Evolutionary conservation across 345 rosid genomes (phyloP).

Genomic region (Leavenworthia alabamica): DNA sequence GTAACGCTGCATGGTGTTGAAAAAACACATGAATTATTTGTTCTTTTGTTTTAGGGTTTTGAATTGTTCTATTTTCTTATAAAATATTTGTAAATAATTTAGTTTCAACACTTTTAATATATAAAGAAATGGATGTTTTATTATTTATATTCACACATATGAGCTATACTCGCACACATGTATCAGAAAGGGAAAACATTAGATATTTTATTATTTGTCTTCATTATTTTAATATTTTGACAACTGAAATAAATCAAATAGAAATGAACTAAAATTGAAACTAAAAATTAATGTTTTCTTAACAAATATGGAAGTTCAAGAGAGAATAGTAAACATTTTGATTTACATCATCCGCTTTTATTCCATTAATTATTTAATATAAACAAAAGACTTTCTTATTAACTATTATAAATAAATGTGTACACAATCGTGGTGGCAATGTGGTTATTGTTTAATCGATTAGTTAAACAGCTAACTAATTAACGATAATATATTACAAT

Average conservation of each 20-base stretch:
- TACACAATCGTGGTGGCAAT: constrained; percentile 29
- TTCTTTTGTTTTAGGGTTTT: too few relatives aligned
- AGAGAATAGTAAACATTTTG: constrained; percentile 25
- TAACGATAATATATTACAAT: constrained; percentile 4
- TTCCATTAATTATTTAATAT: background rate
- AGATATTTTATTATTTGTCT: too few relatives aligned
- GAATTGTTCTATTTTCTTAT: background rate
- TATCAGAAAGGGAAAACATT: background rate
- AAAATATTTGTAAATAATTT: too few relatives aligned
- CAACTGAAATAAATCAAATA: too few relatives aligned
- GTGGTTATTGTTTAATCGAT: constrained; percentile 27
- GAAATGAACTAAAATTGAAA: too few relatives aligned
- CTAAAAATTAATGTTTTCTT: too few relatives aligned
- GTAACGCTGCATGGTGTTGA: constrained; percentile 31
- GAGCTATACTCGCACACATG: background rate
- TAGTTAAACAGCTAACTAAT: background rate
- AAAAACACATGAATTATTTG: background rate
- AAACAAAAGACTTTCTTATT: constrained; percentile 4
- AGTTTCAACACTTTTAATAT: background rate
- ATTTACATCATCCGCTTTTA: constrained; percentile 29
- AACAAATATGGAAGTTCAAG: too few relatives aligned
- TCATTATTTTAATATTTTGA: too few relatives aligned
- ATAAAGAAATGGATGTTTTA: background rate
- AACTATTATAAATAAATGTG: constrained; percentile 1
- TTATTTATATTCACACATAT: background rate